Evolutionary conservation across 225 moss, liverwort and hornwort genomes (phyloP), one percentile per base, ranked within the genome.

Genomic region (Sphagnum contortum): DNA sequence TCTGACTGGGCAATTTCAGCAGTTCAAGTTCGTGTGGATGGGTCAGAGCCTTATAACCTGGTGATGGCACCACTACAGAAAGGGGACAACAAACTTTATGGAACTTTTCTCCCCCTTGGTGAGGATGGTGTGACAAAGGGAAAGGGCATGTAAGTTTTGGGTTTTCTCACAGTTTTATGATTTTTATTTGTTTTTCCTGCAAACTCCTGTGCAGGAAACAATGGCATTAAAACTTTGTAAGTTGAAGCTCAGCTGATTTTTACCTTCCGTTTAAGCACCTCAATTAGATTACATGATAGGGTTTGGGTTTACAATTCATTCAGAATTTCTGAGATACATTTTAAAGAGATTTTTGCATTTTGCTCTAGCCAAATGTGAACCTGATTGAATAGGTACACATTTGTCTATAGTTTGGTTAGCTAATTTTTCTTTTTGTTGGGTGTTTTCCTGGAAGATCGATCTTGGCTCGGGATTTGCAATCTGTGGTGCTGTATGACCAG

Each of bases 1-100:
- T 92, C 96, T 3, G 96, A 96, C 52, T 96, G 96, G 96, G 90
- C 81, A 1, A 92, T 96, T 52, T 85, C 96, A 49, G 85, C 92
- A 0, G 59, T 92, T 61, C 90, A 92, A 76, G 69, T 96, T 10
- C 87, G 87, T 4, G 88, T 92, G 8, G 92, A 90, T 60, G 80
- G 83, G 56, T 84, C 83, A 44, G 85, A 96, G 55, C 88, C 96
- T n/a, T 88, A 80, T 69, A 96, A 96, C 60, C 74, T 96, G 56
- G 88, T 82, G 5, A 92, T 96, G 96, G 96, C 96, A 29, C n/a
- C 84, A 4, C 74, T 96, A 70, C 87, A 96, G 72, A 83, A 75
- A 56, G 96, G 96, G 6, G 92, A 92, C 66, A 89, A 87, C 48
- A 96, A 92, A 77, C 87, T 96, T 52, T 96, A 82, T 55, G 96